A percentile compares a stretch with the other conserved stretches of the same genome.
Conservation (phyloP, 2,329 filamentous ascomycete genomes). For the Akanthomyces dipterigenus region DNA sequence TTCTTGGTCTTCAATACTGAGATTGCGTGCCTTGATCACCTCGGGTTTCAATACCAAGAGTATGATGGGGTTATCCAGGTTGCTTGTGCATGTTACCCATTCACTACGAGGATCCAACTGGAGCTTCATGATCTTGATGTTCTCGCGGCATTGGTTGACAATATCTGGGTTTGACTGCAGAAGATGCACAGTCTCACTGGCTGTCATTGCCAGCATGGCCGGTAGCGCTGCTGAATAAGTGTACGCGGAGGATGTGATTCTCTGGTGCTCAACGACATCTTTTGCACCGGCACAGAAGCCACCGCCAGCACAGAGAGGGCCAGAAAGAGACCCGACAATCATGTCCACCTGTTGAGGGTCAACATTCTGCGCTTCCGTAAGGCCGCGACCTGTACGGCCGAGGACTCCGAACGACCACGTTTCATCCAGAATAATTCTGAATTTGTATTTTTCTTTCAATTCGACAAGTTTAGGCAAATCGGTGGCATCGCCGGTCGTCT, state of each 20-base stretch:
- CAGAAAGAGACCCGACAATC: constrained; percentile 89
- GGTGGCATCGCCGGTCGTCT: constrained; percentile 78
- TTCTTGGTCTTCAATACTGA: constrained; percentile 73
- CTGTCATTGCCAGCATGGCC: constrained; percentile 90
- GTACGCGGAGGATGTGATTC: constrained; percentile 85
- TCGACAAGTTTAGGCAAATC: constrained; percentile 87
- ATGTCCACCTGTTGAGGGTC: constrained; percentile 92
- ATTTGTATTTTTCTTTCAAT: constrained; percentile 94
- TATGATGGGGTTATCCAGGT: constrained; percentile 79
- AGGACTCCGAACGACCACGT: constrained; percentile 96
- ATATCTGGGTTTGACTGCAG: constrained; percentile 84
- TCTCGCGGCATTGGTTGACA: constrained; percentile 71
- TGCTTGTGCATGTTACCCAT: constrained; percentile 79
- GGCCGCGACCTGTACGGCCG: constrained; percentile 80
- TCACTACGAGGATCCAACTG: constrained; percentile 91
- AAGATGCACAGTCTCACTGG: constrained; percentile 81
- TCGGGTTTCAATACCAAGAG: constrained; percentile 78
- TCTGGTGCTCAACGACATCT: constrained; percentile 93
- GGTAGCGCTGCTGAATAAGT: constrained; percentile 94
- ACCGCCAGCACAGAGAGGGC: constrained; percentile 83
- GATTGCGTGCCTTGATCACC: constrained; percentile 61
- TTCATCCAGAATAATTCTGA: constrained; percentile 94
- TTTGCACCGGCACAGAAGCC: constrained; percentile 90
- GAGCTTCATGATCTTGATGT: constrained; percentile 75
- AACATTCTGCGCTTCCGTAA: constrained; percentile 95